phyloP scores from a whole-genome alignment of 2,329 filamentous ascomycete species.

The Penicillium polonicum region DNA sequence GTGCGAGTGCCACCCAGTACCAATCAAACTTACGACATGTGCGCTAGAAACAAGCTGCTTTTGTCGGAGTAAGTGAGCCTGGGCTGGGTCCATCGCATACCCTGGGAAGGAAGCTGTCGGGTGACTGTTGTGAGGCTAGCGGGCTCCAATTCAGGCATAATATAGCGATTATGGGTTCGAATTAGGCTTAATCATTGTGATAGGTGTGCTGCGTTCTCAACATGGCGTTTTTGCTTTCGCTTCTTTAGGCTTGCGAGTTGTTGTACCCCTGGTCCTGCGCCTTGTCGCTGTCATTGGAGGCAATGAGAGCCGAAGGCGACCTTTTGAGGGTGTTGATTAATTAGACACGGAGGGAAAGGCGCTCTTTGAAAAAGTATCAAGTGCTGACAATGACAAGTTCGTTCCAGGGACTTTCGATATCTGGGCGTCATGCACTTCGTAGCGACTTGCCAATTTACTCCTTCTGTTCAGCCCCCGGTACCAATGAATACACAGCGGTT shows the following conservation, averaged over 20 bases:
- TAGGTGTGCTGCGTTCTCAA: neutral
- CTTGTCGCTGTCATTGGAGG: neutral
- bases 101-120: neutral
- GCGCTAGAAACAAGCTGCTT: neutral
- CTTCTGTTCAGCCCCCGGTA: neutral
- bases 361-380: neutral
- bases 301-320: neutral
- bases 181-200: neutral
- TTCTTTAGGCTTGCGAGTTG: neutral
- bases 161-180: neutral
- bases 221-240: neutral
- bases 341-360: neutral
- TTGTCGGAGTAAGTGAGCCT: neutral
- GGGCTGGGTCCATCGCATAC: neutral
- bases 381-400: neutral
- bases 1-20: neutral
- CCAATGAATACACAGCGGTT: neutral
- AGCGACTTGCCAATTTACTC: neutral
- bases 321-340: neutral
- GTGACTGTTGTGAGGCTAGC: neutral
- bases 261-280: neutral
- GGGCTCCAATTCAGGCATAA: neutral
- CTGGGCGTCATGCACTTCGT: neutral
- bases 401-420: neutral
- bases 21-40: neutral